Evolutionary conservation across 2,329 filamentous ascomycete genomes (phyloP).

Genomic region (Colletotrichum sidae): DNA sequence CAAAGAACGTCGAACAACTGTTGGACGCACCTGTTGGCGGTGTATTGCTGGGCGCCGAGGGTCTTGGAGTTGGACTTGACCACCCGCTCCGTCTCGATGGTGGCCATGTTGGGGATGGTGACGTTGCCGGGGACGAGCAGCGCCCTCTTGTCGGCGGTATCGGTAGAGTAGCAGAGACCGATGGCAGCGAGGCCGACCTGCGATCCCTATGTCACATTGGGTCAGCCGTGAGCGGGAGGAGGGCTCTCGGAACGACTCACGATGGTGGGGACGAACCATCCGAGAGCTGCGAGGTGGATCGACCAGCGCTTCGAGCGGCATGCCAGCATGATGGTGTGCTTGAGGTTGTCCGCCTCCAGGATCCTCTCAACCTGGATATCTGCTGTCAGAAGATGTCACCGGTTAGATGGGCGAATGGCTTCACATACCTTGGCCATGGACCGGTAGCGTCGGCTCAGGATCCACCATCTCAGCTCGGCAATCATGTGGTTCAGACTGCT

Average conservation of each 20-base stretch:
- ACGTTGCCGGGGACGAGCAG: slow-evolving; percentile 49
- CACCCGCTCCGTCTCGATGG: slow-evolving; percentile 46
- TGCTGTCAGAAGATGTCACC: neutral
- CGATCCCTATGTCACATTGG: slow-evolving; percentile 45
- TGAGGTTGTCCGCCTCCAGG: slow-evolving; percentile 47
- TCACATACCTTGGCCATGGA: slow-evolving; percentile 52
- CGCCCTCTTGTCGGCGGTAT: slow-evolving; percentile 48
- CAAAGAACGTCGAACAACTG: slow-evolving; percentile 3
- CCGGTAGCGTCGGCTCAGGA: slow-evolving; percentile 51
- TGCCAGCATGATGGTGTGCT: slow-evolving; percentile 43
- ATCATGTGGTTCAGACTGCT: slow-evolving; percentile 57
- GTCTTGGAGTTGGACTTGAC: slow-evolving; percentile 41
- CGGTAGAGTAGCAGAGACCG: slow-evolving; percentile 55
- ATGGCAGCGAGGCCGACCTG: slow-evolving; percentile 57
- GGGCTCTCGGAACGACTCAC: slow-evolving; percentile 37
- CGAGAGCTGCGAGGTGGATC: slow-evolving; percentile 43
- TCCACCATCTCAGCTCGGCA: slow-evolving; percentile 58
- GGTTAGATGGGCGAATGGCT: neutral
- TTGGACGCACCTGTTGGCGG: slow-evolving; percentile 51
- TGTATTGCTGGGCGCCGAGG: slow-evolving; percentile 52
- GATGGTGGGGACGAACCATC: slow-evolving; percentile 48
- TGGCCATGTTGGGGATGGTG: slow-evolving; percentile 50
- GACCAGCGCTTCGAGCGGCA: slow-evolving; percentile 42
- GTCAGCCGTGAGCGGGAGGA: neutral
- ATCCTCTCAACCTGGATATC: slow-evolving; percentile 42